Base-by-base conservation (phyloP, 1,284 basidiomycete genomes). In the Ceratobasidium sp. region DNA sequence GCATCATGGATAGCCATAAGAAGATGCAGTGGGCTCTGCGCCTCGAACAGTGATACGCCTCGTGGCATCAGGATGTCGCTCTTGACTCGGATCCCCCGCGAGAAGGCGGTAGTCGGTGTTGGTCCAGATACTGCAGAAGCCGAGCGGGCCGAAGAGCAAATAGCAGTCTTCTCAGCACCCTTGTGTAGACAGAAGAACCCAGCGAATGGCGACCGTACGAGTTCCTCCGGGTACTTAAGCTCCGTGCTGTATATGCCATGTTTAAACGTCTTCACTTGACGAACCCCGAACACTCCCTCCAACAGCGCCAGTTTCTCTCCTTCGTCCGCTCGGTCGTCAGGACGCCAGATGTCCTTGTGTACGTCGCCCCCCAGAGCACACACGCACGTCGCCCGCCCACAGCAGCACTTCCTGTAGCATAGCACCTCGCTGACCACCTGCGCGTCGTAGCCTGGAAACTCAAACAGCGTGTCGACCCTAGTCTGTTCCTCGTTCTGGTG, bases 61-160 rank as follows among this genome's bases (percentile, higher is more conserved):
- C 62, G 62, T 13, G 62, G 62, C 62, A 65, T 65, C n/a, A 65
- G 62, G 12, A 65, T 65, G 44, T 65, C 62, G 42, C 62, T 65
- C 62, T 28, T 65, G n/a, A 48, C 42, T 48, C 52, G 38, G n/a
- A 42, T 13, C 40, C 23, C 33, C n/a, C 33, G 33, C 23, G 26
- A 20, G 38, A 42, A 3, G 33, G 40, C 7, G 4, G n/a, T 4
- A 10, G 17, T 40, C 33, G 42, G 33, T 6, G 42, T 65, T 38
- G 33, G 42, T 15, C 42, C 23, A 28, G 33, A 65, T n/a, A 40
- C 40, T 4, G 42, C 62, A 3, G 46, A 17, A 10, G 46, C 46
- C 46, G 46, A 48, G 46, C 33, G 33, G 46, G 46, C 46, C 46
- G 46, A 10, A 17, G 46, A 48, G 10, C 46, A 48, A 17, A 2